These are phyloP conservation scores for Colletotrichum sp. DNA, from an alignment of 2,329 filamentous ascomycete genomes.

Conservation along the genomic window DNA sequence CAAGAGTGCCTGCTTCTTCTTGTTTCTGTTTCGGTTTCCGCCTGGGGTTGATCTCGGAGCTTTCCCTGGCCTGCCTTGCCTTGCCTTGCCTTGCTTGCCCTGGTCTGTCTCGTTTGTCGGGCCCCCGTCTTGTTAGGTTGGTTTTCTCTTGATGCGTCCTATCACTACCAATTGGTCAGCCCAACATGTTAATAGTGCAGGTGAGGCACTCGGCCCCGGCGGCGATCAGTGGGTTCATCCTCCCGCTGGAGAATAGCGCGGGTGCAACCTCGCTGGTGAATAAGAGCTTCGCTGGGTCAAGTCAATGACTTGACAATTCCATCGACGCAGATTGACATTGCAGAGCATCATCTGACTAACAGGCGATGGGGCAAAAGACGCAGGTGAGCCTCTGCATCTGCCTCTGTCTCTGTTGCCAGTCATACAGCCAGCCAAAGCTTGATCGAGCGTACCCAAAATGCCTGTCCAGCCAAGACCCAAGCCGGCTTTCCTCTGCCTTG, in stretches of 20 bases:
- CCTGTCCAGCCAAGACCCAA: neutral
- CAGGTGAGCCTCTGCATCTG: neutral
- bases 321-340: neutral
- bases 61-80: conserved; percentile 1
- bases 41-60: conserved; percentile 11
- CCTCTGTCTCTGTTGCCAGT: neutral
- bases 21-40: neutral
- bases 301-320: neutral
- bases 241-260: conserved; percentile 22
- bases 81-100: neutral
- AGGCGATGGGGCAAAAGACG: neutral
- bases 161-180: conserved; percentile 19
- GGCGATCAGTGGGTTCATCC: conserved; percentile 23
- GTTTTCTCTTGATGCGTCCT: neutral
- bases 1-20: conserved; percentile 1
- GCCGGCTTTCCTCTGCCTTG: conserved; percentile 4
- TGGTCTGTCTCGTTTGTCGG: neutral
- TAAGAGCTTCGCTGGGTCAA: neutral
- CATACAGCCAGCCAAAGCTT: neutral
- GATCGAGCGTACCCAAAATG: neutral
- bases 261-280: conserved; percentile 19
- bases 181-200: conserved; percentile 21
- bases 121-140: neutral
- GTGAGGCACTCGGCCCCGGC: conserved; percentile 20
- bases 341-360: neutral